These are phyloP conservation scores for Magnusiomyces paraingens DNA, from an alignment of 1,139 yeast genomes.

Conservation along the genomic window DNA sequence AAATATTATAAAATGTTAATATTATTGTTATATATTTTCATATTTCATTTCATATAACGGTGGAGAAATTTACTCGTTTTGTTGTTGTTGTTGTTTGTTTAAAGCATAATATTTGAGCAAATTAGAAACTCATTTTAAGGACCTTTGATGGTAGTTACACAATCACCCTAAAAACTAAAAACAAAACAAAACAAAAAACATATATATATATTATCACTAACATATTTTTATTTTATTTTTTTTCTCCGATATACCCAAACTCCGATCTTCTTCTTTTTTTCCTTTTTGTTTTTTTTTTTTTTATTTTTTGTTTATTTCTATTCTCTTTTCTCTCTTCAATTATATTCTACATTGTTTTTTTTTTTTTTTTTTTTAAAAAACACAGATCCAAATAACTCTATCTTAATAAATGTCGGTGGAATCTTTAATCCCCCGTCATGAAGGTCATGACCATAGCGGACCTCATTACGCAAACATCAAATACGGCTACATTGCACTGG, in stretches of 20 bases:
- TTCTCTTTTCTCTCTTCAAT: background rate
- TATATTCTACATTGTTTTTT: background rate
- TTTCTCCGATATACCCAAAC: background rate
- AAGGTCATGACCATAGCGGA: slow-evolving; percentile 35
- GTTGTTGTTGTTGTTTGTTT: no score
- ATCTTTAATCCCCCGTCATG: slow-evolving; percentile 22
- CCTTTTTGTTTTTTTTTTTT: background rate
- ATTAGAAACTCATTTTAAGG: no score
- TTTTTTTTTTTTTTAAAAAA: background rate
- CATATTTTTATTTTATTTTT: background rate
- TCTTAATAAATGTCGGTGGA: slow-evolving; percentile 1
- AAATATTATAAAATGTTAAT: no score
- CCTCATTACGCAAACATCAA: slow-evolving; percentile 36
- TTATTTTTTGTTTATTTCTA: background rate
- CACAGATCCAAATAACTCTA: no score
- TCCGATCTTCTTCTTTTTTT: background rate
- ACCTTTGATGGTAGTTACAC: no score
- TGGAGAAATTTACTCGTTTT: no score
- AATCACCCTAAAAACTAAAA: no score
- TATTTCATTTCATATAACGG: no score
- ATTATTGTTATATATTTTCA: no score
- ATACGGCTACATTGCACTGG: slow-evolving; percentile 44
- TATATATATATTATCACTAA: no score
- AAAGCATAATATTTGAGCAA: no score
- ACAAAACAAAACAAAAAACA: background rate